Evolutionary conservation across 2,329 filamentous ascomycete species (phyloP), one percentile per base, ranked within the genome.

Genomic region (Trichoderma sp.): DNA sequence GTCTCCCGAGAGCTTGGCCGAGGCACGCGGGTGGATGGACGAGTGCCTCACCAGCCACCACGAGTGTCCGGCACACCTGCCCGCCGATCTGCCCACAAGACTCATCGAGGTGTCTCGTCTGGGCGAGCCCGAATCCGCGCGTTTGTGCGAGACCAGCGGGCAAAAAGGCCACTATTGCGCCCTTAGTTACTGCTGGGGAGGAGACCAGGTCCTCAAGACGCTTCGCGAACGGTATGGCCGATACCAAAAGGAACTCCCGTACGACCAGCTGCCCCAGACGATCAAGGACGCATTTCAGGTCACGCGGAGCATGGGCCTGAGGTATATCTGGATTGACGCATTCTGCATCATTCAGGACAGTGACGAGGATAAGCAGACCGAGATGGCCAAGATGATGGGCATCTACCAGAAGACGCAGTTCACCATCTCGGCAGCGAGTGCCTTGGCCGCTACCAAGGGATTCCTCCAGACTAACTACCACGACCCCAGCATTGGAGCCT

Each of bases 301-400:
- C 57, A 45, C 57, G 10, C 37, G 37, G 39, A 42, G 35, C 25
- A 60, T 60, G 39, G 57, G 57, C 10, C 27, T 60, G 25, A 60
- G 12, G 29, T 60, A 60, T 25, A 45, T 48, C 13, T 60, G 57
- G 57, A 48, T 60, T 17, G 57, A 60, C 48, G 37, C 57, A 10
- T 35, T 60, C 32, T 60, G 57, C 57, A 60, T 60, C 27, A 32
- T 60, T 17, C 57, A 60, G 13, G 57, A 60, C 17, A 60, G 57
- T 17, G 25, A 45, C 12, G 42, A 60, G 37, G 57, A 60, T 35
- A 60, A 60, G 37, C 57, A 60, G 57, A n/a, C 42, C 10, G 57
- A 60, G 57, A 60, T 60, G 25, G 37, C 57, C 25, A 60, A 48
- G 37, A 60, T 60, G 57, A 48, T 48, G 37, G n/a, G 37, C 25